These are phyloP conservation scores for Eucalyptus dawsonii DNA, from an alignment of 345 rosid genomes.

Conservation along the genomic window DNA sequence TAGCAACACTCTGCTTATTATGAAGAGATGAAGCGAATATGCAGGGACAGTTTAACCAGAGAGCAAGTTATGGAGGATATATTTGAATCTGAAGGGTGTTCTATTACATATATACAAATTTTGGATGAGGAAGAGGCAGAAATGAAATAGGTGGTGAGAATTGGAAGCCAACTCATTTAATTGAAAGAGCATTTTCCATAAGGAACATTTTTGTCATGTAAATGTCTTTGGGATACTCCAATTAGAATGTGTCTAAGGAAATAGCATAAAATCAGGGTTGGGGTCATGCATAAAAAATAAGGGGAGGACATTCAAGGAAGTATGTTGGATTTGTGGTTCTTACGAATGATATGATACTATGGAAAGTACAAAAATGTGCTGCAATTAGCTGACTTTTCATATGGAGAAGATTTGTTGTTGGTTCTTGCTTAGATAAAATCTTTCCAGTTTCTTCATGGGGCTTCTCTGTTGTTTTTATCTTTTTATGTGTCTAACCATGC, in stretches of 20 bases:
- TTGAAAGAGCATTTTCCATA: too few relatives aligned
- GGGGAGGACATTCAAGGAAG: not conserved
- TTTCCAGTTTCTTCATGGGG: not conserved
- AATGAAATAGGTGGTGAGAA: not conserved
- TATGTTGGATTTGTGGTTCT: not conserved
- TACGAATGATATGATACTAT: too few relatives aligned
- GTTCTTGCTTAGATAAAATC: not conserved
- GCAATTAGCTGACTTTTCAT: not conserved
- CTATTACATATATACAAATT: not conserved
- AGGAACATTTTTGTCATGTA: too few relatives aligned
- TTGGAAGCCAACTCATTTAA: too few relatives aligned
- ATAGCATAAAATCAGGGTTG: too few relatives aligned
- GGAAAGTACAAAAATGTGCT: not conserved
- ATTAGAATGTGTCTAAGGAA: too few relatives aligned
- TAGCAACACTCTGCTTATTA: not conserved
- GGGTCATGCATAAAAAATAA: too few relatives aligned
- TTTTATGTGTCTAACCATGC: not conserved
- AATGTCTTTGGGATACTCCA: too few relatives aligned
- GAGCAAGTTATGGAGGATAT: too few relatives aligned
- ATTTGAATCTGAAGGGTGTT: too few relatives aligned
- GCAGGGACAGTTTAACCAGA: not conserved
- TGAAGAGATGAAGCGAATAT: not conserved
- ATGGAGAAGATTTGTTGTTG: not conserved
- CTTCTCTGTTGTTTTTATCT: not conserved
- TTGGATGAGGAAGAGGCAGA: not conserved